Evolutionary conservation across 768 basidiomycete species (phyloP), one percentile per base, ranked within the genome.

Genomic region (Kwoniella europaea): DNA sequence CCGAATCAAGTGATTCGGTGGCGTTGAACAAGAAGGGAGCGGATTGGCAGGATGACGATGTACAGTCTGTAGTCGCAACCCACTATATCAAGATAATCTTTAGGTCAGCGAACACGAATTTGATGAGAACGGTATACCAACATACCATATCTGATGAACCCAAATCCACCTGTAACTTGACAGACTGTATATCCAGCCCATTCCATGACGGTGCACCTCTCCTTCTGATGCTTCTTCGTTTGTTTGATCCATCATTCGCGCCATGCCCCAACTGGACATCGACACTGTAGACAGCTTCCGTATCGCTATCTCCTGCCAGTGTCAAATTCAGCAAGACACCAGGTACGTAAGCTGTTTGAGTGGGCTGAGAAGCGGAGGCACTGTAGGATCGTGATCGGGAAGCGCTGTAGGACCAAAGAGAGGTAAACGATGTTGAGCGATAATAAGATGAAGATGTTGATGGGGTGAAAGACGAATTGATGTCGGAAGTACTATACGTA

Each of bases 111-210:
- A 22, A 7, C 5, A 58, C 29, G 43, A 15, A 16, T 35, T 20
- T 16, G 24, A 10, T 16, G 12, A 61, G 57, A 54, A 20, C 20
- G 3, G 18, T 41, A 5, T 20, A 10, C 20, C 24, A 10, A 76
- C 80, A 57, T 54, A 80, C 82, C 65, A 83, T 67, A 71, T 83
- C 82, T 20, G 79, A 80, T 6, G 79, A 81, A 10, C 82, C 82
- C 43, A 83, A 57, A 73, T 83, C 82, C 6, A 83, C 76, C 62
- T 81, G 79, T 27, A 83, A 29, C 24, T 74, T 76, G 46, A 81
- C 58, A 1, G 67, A 73, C 58, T 81, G 82, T 7, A 63, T 20
- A 67, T 69, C 71, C 41, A 59, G 24, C 10, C 71, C 69, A 61
- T 69, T 53, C 78, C 78, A 56, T 29, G 60, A 43, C 15, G 65